Percentiles rank a stretch among this genome's conserved stretches.
Conservation (phyloP, 176 grass and related monocot species). For the Themeda triandra region DNA sequence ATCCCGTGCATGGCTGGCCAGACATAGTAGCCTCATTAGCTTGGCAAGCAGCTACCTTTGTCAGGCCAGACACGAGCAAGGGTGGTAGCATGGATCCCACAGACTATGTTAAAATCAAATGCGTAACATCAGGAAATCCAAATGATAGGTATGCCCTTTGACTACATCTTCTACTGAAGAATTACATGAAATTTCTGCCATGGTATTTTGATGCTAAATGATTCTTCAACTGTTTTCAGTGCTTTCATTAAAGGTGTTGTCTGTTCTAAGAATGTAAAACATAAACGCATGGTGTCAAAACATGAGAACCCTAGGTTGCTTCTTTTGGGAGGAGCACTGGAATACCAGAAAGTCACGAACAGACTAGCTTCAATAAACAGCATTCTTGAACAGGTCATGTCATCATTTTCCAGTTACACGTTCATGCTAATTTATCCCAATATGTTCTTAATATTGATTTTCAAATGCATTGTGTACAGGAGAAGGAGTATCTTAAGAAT, state of each 20-base stretch:
- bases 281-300: slow-evolving; percentile 94
- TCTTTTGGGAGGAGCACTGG: slow-evolving; percentile 91
- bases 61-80: slow-evolving; percentile 82
- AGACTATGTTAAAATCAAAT: slow-evolving; percentile 90
- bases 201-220: slow-evolving; percentile 40
- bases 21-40: slow-evolving; percentile 74
- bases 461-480: slow-evolving; percentile 47
- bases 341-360: slow-evolving; percentile 82
- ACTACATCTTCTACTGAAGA: neutral
- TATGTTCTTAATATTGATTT: slow-evolving; percentile 21
- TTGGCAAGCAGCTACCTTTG: slow-evolving; percentile 92
- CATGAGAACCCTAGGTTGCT: slow-evolving; percentile 89
- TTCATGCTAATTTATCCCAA: slow-evolving; percentile 15
- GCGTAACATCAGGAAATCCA: slow-evolving; percentile 78
- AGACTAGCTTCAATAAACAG: slow-evolving; percentile 80
- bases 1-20: slow-evolving; percentile 54
- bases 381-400: slow-evolving; percentile 69
- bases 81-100: slow-evolving; percentile 98
- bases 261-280: slow-evolving; percentile 99
- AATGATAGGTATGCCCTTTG: slow-evolving; percentile 66
- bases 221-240: slow-evolving; percentile 54
- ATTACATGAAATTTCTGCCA: neutral
- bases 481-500: slow-evolving; percentile 79
- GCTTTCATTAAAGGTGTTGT: slow-evolving; percentile 89
- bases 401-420: slow-evolving; percentile 20